phyloP scores from a whole-genome alignment of 371 early-diverging fungal species.

The Mucor mucedo region DNA sequence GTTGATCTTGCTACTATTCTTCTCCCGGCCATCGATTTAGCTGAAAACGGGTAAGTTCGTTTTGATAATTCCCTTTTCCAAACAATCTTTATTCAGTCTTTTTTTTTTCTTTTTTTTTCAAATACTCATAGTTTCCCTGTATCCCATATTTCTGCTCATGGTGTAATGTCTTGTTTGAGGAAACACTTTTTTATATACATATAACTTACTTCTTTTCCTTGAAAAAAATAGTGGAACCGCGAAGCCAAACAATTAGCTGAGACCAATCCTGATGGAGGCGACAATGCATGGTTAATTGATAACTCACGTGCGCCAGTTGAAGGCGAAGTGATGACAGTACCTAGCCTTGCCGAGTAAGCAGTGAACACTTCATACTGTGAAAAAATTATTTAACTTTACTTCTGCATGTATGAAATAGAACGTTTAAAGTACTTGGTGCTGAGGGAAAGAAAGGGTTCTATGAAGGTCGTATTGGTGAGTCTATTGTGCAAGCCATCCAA shows the following conservation, averaged over 20 bases:
- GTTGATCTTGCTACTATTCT: slow-evolving; percentile 65
- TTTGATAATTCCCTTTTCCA: not conserved
- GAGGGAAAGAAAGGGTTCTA: slow-evolving; percentile 83
- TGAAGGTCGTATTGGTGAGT: slow-evolving; percentile 75
- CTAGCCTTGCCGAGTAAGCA: slow-evolving; percentile 64
- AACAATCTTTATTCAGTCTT: not conserved
- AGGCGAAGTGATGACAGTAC: slow-evolving; percentile 70
- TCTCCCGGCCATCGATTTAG: slow-evolving; percentile 72
- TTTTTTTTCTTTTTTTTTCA: not conserved
- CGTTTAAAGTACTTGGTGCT: slow-evolving; percentile 64
- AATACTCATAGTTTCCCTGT: slow-evolving; percentile 44
- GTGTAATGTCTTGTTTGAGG: slow-evolving; percentile 17
- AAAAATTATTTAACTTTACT: not conserved
- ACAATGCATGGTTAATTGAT: slow-evolving; percentile 61
- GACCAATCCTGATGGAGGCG: slow-evolving; percentile 48
- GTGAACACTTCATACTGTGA: not conserved
- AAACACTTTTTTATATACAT: too few relatives aligned
- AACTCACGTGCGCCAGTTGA: slow-evolving; percentile 62
- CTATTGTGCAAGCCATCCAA: slow-evolving; percentile 69
- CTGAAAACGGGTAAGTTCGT: slow-evolving; percentile 67
- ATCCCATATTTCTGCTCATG: slow-evolving; percentile 35
- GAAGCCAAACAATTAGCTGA: slow-evolving; percentile 46
- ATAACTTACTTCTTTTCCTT: not conserved
- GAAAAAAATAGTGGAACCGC: slow-evolving; percentile 57
- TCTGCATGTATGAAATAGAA: slow-evolving; percentile 34